Evolutionary conservation across 192 early-diverging fungal species (phyloP), one percentile per base, ranked within the genome.

Genomic region (Coemansia sp.): DNA sequence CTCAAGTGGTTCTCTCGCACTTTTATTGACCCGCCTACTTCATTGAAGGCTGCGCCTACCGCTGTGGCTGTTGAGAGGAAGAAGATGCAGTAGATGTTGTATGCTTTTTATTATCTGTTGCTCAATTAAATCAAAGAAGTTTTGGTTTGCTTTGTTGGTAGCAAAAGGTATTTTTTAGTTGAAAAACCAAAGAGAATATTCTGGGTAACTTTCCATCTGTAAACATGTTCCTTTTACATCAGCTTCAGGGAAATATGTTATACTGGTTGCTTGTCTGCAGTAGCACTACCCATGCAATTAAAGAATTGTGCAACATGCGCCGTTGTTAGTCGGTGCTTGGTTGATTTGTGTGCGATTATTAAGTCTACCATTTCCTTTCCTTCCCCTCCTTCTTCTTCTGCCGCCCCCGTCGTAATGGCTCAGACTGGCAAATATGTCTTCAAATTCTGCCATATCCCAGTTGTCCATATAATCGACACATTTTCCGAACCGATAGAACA

Each of bases 1-100:
- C 82, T 99, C 60, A 99, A 99, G 83, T 85, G 84, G 62, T 68
- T 90, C 26, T 83, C 82, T 26, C 82, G 86, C 23, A 85, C 76
- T 5, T 87, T 74, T 64, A 50, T 78, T 21, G 70, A 78, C 53
- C 76, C 76, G 27, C 76, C 76, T 8, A 52, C 62, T 5, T 38
- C 34, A 38, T 38, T 9, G 34, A 7, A 38, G 34, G 10, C 8
- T 38, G 21, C 31, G 31, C 53, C 56, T 7, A 38, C n/a, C 23
- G 49, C 18, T 2, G n/a, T 2, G 16, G 59, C 31, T 7, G 14
- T 23, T 28, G 52, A 44, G 3, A 16, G 52, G 7, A 64, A 64
- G 65, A 77, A 76, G 51, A 67, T 48, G 23, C 60, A 44, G 60
- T 67, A 58, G 63, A 55, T 34, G 12, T 49, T 56, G 34, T 9